Percentiles rank a stretch among this genome's conserved stretches.
Conservation (phyloP, 768 basidiomycete genomes). For the Boletus barrowsii region DNA sequence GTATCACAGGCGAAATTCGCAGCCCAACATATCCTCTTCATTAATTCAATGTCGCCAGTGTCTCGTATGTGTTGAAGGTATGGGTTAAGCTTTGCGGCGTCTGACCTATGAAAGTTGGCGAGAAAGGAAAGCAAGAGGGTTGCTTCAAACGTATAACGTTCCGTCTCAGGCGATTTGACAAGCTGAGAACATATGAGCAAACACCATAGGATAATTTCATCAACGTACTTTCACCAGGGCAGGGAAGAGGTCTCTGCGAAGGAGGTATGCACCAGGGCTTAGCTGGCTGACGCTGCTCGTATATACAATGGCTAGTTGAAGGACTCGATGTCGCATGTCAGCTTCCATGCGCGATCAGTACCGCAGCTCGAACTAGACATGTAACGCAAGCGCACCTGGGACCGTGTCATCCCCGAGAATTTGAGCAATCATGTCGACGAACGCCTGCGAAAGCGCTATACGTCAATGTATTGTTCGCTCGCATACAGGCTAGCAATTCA, state of each 20-base stretch:
- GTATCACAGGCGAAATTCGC: slow-evolving; percentile 49
- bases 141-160: slow-evolving; percentile 58
- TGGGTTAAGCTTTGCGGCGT: slow-evolving; percentile 65
- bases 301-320: slow-evolving; percentile 58
- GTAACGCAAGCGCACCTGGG: slow-evolving; percentile 30
- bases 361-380: not conserved
- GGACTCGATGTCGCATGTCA: slow-evolving; percentile 46
- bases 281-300: slow-evolving; percentile 58
- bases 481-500: slow-evolving; percentile 7
- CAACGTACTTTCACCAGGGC: slow-evolving; percentile 45
- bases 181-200: slow-evolving; percentile 36
- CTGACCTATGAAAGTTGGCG: slow-evolving; percentile 70
- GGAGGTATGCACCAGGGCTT: slow-evolving; percentile 70
- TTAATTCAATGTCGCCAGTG: slow-evolving; percentile 45
- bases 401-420: slow-evolving; percentile 43
- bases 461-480: not conserved
- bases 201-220: not conserved
- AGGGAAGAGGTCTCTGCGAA: slow-evolving; percentile 60
- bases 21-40: slow-evolving; percentile 59
- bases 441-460: slow-evolving; percentile 36
- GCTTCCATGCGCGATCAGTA: slow-evolving; percentile 32
- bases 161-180: slow-evolving; percentile 52
- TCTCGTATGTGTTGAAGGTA: slow-evolving; percentile 54
- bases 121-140: slow-evolving; percentile 58
- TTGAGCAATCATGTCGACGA: slow-evolving; percentile 46